Conservation (phyloP, 495 filamentous ascomycete species). For the Aspergillus kassunensis region DNA sequence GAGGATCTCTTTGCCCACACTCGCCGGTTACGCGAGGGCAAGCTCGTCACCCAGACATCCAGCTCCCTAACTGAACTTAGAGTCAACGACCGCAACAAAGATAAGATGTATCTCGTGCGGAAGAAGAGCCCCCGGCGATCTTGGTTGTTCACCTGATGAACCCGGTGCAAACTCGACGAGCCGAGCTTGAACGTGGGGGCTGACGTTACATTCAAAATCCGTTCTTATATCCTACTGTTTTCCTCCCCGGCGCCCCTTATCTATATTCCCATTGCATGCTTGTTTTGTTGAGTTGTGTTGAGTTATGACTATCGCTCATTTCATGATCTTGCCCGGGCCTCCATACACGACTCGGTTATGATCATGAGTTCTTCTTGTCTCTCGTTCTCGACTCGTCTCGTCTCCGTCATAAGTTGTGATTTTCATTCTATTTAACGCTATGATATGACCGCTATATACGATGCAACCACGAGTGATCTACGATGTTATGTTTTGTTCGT, state of each 20-base stretch:
- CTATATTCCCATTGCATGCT: not conserved
- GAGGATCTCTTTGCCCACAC: constrained; percentile 71
- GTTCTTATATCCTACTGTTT: not conserved
- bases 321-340: no score
- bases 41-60: constrained; percentile 40
- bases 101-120: constrained; percentile 58
- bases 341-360: not conserved
- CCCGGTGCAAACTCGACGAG: no score
- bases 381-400: not conserved
- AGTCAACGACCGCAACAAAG: constrained; percentile 49
- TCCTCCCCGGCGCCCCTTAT: not conserved
- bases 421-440: constrained; percentile 8
- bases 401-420: constrained; percentile 25
- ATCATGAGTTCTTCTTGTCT: constrained; percentile 1
- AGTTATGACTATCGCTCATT: no score
- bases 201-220: not conserved
- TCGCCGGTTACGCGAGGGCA: constrained; percentile 53
- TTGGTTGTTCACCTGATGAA: constrained; percentile 33
- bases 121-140: constrained; percentile 50
- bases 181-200: not conserved
- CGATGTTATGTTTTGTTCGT: not conserved
- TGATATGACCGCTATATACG: constrained; percentile 14
- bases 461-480: constrained; percentile 15
- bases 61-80: constrained; percentile 45
- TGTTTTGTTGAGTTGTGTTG: not conserved